Conservation (phyloP, 129 eudicot species). For the Centaurea solstitialis region DNA sequence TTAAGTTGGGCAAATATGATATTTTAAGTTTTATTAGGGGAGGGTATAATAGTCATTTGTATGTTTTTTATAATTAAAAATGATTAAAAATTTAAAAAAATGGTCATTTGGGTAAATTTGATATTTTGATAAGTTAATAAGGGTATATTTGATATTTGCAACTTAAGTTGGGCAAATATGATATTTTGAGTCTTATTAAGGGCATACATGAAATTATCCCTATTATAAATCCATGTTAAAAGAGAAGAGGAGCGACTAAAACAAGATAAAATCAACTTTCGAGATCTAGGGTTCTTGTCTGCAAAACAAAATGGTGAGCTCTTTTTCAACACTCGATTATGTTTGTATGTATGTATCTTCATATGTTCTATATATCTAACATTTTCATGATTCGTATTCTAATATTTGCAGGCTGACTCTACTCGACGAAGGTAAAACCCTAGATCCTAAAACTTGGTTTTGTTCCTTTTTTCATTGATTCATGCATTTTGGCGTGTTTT, state of each 20-base stretch:
- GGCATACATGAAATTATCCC: too few species aligned
- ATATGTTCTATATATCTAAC: constrained; percentile 1
- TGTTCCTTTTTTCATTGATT: not conserved
- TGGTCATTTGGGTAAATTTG: too few species aligned
- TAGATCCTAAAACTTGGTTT: constrained; percentile 3
- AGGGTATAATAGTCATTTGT: too few species aligned
- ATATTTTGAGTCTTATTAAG: too few species aligned
- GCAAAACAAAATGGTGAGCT: constrained; percentile 38
- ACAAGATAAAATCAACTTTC: constrained; percentile 15
- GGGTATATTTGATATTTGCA: too few species aligned
- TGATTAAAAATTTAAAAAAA: too few species aligned
- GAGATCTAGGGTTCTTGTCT: constrained; percentile 47
- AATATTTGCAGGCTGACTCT: constrained; percentile 67
- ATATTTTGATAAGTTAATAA: too few species aligned
- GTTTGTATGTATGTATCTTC: not conserved
- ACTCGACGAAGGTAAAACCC: constrained; percentile 71
- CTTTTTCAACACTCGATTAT: not conserved
- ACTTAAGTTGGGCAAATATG: too few species aligned
- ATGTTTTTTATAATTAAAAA: too few species aligned
- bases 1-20: too few species aligned
- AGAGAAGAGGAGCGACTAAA: not conserved
- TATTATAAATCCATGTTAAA: too few species aligned
- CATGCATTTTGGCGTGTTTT: not conserved
- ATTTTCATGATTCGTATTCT: not conserved
- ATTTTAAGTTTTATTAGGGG: too few species aligned